A percentile compares a stretch with the other conserved stretches of the same genome.
These are phyloP conservation scores for Artomyces pyxidatus DNA, from an alignment of 768 basidiomycete genomes.

Conservation along the genomic window DNA sequence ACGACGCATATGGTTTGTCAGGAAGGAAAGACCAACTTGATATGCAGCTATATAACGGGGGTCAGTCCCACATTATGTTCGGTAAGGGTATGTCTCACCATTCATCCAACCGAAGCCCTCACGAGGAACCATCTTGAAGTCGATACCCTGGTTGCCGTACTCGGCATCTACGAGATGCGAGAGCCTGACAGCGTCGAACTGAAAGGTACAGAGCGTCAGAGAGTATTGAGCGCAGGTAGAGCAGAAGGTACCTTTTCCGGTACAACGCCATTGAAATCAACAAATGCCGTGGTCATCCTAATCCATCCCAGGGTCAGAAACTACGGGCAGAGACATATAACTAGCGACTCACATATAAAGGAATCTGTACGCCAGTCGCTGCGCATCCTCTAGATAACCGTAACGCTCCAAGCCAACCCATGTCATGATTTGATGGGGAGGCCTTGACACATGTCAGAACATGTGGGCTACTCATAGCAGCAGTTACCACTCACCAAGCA, in stretches of 20 bases:
- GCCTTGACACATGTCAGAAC: slow-evolving; percentile 38
- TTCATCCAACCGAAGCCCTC: slow-evolving; percentile 99
- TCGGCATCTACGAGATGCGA: slow-evolving; percentile 96
- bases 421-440: slow-evolving; percentile 97
- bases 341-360: slow-evolving; percentile 75
- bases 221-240: neutral
- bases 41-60: slow-evolving; percentile 60
- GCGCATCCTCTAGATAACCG: slow-evolving; percentile 89
- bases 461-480: neutral
- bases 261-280: slow-evolving; percentile 96
- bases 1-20: slow-evolving; percentile 90
- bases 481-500: slow-evolving; percentile 44
- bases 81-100: slow-evolving; percentile 34
- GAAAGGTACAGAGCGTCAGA: neutral
- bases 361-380: slow-evolving; percentile 90
- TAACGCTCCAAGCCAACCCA: slow-evolving; percentile 98
- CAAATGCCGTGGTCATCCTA: slow-evolving; percentile 91
- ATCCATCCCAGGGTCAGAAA: slow-evolving; percentile 5
- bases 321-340: neutral
- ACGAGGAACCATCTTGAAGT: slow-evolving; percentile 95
- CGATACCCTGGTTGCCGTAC: slow-evolving; percentile 92
- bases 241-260: slow-evolving; percentile 78
- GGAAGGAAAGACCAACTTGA: slow-evolving; percentile 92
- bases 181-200: slow-evolving; percentile 95
- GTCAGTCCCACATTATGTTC: neutral